Conservation (phyloP, 345 rosid species). For the Eucalyptus caleyi region DNA sequence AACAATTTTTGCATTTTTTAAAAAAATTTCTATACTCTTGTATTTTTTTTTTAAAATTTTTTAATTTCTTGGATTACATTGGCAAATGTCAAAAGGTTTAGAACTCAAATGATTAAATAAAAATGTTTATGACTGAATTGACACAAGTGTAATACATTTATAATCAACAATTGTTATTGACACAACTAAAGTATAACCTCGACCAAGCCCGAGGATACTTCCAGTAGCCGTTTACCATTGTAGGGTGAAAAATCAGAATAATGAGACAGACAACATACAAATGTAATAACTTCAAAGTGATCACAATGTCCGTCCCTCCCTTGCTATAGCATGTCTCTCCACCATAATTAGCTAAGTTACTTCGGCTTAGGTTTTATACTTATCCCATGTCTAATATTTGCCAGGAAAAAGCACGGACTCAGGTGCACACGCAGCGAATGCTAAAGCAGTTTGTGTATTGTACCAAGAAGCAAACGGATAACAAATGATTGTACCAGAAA, state of each 20-base stretch:
- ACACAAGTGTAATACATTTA: not conserved
- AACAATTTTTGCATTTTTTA: not conserved
- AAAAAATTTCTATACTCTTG: rapidly evolving
- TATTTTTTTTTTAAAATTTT: not conserved
- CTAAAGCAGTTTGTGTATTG: not conserved
- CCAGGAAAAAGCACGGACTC: not conserved
- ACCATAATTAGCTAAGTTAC: not conserved
- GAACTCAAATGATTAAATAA: rapidly evolving
- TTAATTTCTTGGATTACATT: rapidly evolving
- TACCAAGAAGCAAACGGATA: not conserved
- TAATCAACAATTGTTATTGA: not conserved
- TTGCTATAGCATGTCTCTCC: not conserved
- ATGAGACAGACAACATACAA: not conserved
- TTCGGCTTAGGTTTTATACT: not conserved
- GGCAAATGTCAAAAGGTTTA: not conserved
- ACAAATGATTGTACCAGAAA: not conserved
- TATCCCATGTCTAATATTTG: not conserved
- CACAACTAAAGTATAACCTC: not conserved
- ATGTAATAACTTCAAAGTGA: not conserved
- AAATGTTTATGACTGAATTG: not conserved
- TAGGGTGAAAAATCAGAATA: not conserved
- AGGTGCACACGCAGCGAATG: not conserved
- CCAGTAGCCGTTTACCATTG: not conserved
- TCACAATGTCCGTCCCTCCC: not conserved
- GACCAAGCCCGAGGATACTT: not conserved